A percentile compares a stretch with the other conserved stretches of the same genome.
Evolutionary conservation across 1,284 basidiomycete genomes (phyloP).

Genomic region (Farysia itapuensis): DNA sequence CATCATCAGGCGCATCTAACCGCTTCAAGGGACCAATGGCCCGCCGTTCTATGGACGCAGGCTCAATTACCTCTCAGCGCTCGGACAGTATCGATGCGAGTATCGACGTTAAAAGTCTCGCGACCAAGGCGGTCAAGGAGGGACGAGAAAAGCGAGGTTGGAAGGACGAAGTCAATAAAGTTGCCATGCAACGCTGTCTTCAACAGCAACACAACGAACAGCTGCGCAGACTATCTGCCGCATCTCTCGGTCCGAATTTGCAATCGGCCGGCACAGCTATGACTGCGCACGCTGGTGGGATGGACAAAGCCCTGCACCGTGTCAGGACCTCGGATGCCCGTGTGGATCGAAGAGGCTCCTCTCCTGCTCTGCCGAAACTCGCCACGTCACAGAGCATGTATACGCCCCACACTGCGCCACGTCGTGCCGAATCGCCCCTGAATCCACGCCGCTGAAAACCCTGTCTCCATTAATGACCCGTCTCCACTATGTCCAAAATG

Average conservation of each 20-base stretch:
- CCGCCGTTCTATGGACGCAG: constrained; percentile 22
- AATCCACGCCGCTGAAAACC: too few relatives aligned
- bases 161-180: constrained; percentile 26
- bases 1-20: constrained; percentile 1
- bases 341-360: not conserved
- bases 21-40: constrained; percentile 1
- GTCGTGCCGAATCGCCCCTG: too few relatives aligned
- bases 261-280: not conserved
- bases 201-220: constrained; percentile 3
- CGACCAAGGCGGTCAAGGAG: constrained; percentile 16
- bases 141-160: constrained; percentile 13
- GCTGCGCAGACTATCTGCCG: constrained; percentile 3
- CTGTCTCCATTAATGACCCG: too few relatives aligned
- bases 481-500: too few relatives aligned
- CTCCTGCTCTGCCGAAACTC: too few relatives aligned
- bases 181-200: constrained; percentile 12
- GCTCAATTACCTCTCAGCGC: constrained; percentile 8
- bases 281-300: not conserved
- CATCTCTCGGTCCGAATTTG: not conserved
- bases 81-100: not conserved
- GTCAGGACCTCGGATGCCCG: constrained; percentile 9
- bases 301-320: constrained; percentile 2
- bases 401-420: too few relatives aligned
- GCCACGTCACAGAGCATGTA: too few relatives aligned
- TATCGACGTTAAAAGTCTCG: constrained; percentile 23